Conservation (phyloP, 352 stramenopile genomes). For the Phytopythium helicoides region DNA sequence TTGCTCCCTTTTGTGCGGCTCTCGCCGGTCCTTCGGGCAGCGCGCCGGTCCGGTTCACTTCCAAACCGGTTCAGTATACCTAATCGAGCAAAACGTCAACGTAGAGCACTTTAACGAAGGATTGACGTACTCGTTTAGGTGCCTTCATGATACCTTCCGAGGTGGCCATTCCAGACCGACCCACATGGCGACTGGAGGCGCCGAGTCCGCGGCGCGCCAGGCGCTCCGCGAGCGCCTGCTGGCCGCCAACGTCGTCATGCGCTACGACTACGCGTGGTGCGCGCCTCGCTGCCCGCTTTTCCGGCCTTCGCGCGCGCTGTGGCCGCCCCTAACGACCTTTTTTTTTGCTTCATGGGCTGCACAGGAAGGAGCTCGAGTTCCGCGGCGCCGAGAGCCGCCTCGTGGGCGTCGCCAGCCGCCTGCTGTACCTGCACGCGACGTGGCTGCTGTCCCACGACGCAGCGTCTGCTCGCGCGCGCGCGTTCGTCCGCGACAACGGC, state of each 20-base stretch:
- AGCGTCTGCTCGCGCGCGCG: not conserved
- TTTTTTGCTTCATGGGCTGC: no score
- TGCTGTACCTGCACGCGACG: constrained; percentile 67
- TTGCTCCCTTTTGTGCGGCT: no score
- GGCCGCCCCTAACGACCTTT: constrained; percentile 6
- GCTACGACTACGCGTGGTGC: constrained; percentile 85
- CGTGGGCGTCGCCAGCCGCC: constrained; percentile 56
- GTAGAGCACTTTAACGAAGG: no score
- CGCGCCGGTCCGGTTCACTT: no score
- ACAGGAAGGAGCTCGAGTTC: constrained; percentile 77
- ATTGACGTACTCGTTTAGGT: no score
- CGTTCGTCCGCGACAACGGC: constrained; percentile 50
- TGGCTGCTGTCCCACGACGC: constrained; percentile 33
- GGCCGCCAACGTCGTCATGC: constrained; percentile 62
- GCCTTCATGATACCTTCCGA: no score
- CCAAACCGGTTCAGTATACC: not conserved
- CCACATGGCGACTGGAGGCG: constrained; percentile 7
- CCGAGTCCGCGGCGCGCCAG: constrained; percentile 20
- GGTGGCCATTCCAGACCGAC: no score
- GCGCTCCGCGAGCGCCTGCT: constrained; percentile 49
- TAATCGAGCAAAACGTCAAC: no score
- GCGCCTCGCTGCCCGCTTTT: constrained; percentile 2
- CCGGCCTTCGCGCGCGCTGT: constrained; percentile 2
- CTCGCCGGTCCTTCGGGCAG: no score
- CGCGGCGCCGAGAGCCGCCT: constrained; percentile 35